Base-by-base conservation (phyloP, 345 rosid genomes). In the Euclidium syriacum region DNA sequence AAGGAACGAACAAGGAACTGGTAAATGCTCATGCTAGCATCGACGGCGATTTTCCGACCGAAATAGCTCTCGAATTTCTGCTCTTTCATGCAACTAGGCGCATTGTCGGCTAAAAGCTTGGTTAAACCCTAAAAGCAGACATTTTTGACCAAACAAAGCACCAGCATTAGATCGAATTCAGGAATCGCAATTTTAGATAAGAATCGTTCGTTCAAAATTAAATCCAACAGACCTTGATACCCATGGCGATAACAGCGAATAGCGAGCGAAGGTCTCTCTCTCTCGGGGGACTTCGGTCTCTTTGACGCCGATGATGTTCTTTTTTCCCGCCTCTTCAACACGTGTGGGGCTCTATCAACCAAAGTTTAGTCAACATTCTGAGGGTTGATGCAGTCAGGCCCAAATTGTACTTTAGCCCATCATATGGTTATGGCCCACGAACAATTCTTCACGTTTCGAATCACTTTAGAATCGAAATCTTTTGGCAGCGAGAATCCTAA, bases 11-110 rank as follows among this genome's bases (percentile, higher is more conserved):
- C 99, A 16, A 94, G 96, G 77, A 92, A 90, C 72, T 94, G 99
- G 67, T 94, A 90, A 42, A 90, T 94, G 85, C 97, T 94, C 97
- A 94, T 90, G 91, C 99, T 87, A 48, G 99, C 97, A 58, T 94
- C 99, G 32, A 94, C 78, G 17, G 97, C 95, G 10, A 90, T 90
- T 77, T 90, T 87, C 30, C 99, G 85, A 54, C 99, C 97, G 16
- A 94, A 94, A 53, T 76, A 94, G 78, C 88, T 84, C 75, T 90
- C 91, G 52, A 90, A 87, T 68, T 90, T 94, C 72, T 90, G 91
- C 73, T 87, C 99, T 74, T 94, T 94, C 97, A 87, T 87, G 36
- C 81, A 74, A 50, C 71, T 84, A 1, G 96, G 97, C 4, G 91
- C 97, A 74, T 94, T 85, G 73, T 94, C 99, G 1, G 97, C 99